Evolutionary conservation across 192 early-diverging fungal genomes (phyloP).

Genomic region (Gigaspora rosea): DNA sequence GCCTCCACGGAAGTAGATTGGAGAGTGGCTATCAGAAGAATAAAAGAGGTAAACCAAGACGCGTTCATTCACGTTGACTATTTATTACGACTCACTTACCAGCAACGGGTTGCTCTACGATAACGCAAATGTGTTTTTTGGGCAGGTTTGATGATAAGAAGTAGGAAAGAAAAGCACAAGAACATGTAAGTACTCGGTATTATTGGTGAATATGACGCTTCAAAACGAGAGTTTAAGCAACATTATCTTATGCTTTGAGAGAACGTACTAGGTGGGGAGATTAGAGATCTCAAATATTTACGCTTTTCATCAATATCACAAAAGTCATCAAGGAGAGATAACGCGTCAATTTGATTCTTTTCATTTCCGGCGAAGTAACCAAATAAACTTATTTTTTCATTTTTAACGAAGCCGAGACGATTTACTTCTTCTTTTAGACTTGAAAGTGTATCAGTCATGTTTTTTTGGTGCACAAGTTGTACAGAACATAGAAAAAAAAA

Average conservation of each 20-base stretch:
- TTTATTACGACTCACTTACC: too few relatives aligned
- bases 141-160: too few relatives aligned
- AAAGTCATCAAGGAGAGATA: slow-evolving; percentile 6
- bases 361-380: slow-evolving; percentile 11
- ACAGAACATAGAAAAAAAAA: too few relatives aligned
- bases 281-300: slow-evolving; percentile 21
- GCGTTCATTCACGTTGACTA: too few relatives aligned
- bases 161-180: too few relatives aligned
- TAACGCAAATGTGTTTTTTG: background rate
- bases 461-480: background rate
- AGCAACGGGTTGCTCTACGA: background rate
- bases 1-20: too few relatives aligned
- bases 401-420: slow-evolving; percentile 11
- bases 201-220: too few relatives aligned
- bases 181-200: too few relatives aligned
- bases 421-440: slow-evolving; percentile 13
- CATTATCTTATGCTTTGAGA: background rate
- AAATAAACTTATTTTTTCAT: slow-evolving; percentile 20
- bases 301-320: background rate
- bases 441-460: background rate
- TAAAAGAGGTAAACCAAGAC: too few relatives aligned
- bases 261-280: slow-evolving; percentile 20
- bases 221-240: background rate
- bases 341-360: background rate
- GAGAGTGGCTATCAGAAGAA: too few relatives aligned